Evolutionary conservation across 179 eudicot genomes (phyloP), one percentile per base, ranked within the genome.

Genomic region (Gypsophila paniculata): DNA sequence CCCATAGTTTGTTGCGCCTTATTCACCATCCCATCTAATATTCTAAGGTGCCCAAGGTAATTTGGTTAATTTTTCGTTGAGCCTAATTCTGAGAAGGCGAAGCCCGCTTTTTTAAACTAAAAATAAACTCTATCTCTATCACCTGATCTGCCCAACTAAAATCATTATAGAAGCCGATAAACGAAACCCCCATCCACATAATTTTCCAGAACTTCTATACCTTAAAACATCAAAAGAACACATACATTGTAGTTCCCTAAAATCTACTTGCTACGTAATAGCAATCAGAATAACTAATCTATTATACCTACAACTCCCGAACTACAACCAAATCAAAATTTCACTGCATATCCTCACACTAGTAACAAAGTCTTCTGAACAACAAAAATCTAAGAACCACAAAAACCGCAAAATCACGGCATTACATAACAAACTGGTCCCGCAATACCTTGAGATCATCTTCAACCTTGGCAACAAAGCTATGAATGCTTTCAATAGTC

Each of bases 401-500:
- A 51, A 18, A 8, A 68, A 49, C 6, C 21, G 23, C 61, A 69
- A 32, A 44, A 46, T 23, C 54, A 44, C 5, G 52, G 13, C 29
- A 42, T 44, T 8, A 42, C 32, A 42, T 65, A 53, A 68, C 42
- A 68, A 68, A 68, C 25, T 7, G 44, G 68, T 44, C 38, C 52
- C 32, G 21, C 18, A 46, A 55, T 84, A 92, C 99, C 98, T 95
- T 95, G 23, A 95, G 98, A 69, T 92, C 98, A 82, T 95, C 99
- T 78, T 92, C 99, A 75, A 95, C 91, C 86, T 85, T 90, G 48
- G 96, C 85, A 71, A 89, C 84, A 79, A 90, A 96, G 59, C 82
- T 73, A 78, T 92, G 99, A 81, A 95, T 89, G 22, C 85, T 89
- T 78, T 90, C 96, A 49, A 95, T 84, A 70, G 85, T 84, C 83